A percentile compares a stretch with the other conserved stretches of the same genome.
Evolutionary conservation across 106 monocot species (phyloP).

Genomic region (Gastrodia elata): DNA sequence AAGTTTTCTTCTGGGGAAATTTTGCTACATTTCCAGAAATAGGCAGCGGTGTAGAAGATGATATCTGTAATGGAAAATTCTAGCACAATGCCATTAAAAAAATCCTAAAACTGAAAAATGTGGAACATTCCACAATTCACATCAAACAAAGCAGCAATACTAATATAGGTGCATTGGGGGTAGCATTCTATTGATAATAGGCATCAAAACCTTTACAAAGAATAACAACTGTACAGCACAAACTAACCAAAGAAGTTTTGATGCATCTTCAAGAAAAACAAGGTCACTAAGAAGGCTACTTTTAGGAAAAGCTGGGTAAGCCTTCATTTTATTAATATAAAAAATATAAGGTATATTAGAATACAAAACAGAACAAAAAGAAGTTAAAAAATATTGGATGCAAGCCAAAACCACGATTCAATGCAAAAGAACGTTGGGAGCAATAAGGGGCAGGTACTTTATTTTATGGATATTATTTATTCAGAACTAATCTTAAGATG

Average conservation of each 20-base stretch:
- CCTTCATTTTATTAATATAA: too few relatives aligned
- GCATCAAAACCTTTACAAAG: background rate
- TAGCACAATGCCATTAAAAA: background rate
- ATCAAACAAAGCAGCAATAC: background rate
- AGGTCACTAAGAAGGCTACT: too few relatives aligned
- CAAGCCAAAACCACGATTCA: too few relatives aligned
- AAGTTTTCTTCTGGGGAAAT: conserved; percentile 40
- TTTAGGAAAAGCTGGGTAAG: too few relatives aligned
- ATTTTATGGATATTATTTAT: too few relatives aligned
- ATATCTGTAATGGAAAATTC: conserved; percentile 13
- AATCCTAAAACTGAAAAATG: background rate
- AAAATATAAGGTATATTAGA: too few relatives aligned
- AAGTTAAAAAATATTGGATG: too few relatives aligned
- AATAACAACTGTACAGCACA: background rate
- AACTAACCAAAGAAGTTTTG: background rate
- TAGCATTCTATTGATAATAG: background rate
- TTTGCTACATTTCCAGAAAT: conserved; percentile 17
- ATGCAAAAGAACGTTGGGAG: too few relatives aligned
- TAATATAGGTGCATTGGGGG: background rate
- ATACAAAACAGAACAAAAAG: too few relatives aligned
- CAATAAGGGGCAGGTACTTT: too few relatives aligned
- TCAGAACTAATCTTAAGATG: too few relatives aligned
- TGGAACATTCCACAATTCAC: background rate
- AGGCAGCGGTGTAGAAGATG: conserved; percentile 17
- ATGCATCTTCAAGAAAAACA: background rate